Conservation (phyloP, 768 basidiomycete genomes). For the Amanita pseudoporphyria region DNA sequence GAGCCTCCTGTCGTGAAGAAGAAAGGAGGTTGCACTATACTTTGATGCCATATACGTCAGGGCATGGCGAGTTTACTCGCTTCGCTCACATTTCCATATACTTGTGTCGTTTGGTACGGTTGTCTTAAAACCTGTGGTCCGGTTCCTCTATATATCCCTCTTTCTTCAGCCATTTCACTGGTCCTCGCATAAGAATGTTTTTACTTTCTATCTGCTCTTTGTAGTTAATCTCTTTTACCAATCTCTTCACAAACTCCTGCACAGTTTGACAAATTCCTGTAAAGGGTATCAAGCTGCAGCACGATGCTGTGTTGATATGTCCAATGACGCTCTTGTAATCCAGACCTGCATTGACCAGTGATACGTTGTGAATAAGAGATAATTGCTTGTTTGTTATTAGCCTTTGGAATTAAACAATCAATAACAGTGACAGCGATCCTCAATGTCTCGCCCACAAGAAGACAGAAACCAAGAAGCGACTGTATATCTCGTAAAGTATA, state of each 20-base stretch:
- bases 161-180: constrained; percentile 18
- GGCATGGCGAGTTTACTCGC: neutral
- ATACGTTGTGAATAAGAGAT: too few species aligned
- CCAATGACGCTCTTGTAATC: too few species aligned
- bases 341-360: too few species aligned
- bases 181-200: constrained; percentile 5
- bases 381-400: neutral
- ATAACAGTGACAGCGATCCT: neutral
- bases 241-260: constrained; percentile 12
- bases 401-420: neutral
- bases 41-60: constrained; percentile 47
- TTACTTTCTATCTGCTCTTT: constrained; percentile 25
- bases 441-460: constrained; percentile 68
- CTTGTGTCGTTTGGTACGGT: constrained; percentile 18
- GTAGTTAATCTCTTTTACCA: constrained; percentile 23
- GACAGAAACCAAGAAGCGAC: constrained; percentile 91
- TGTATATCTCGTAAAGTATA: constrained; percentile 60
- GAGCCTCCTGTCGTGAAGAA: constrained; percentile 91
- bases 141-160: constrained; percentile 37
- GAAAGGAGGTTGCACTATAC: constrained; percentile 72
- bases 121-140: constrained; percentile 28
- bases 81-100: constrained; percentile 11
- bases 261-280: neutral
- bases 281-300: too few species aligned
- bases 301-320: too few species aligned